Evolutionary conservation across 1,284 basidiomycete genomes (phyloP).

Genomic region (Ustilago trichophora): DNA sequence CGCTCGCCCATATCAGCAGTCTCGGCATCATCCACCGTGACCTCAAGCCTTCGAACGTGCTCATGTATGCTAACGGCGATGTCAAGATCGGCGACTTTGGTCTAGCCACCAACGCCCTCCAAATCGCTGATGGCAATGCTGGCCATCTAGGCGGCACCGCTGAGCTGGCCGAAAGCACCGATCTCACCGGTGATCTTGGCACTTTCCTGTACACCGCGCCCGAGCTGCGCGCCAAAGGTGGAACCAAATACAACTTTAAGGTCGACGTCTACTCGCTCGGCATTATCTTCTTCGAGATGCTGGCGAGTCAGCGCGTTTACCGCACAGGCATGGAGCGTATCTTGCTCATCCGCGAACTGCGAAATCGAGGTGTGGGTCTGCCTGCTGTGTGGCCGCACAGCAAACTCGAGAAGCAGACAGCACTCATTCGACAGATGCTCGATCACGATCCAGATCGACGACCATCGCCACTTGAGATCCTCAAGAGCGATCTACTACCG

Average conservation of each 20-base stretch:
- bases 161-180: constrained; percentile 72
- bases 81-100: constrained; percentile 97
- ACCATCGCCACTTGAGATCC: constrained; percentile 84
- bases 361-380: constrained; percentile 78
- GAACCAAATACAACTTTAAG: constrained; percentile 76
- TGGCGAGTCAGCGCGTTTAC: constrained; percentile 74
- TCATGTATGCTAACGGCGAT: constrained; percentile 73
- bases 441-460: constrained; percentile 84
- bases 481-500: constrained; percentile 80
- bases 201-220: constrained; percentile 93
- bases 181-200: constrained; percentile 74
- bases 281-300: constrained; percentile 98
- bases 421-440: constrained; percentile 82
- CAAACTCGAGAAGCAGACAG: constrained; percentile 70
- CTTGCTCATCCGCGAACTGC: constrained; percentile 79
- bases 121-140: constrained; percentile 51
- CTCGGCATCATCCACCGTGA: constrained; percentile 92
- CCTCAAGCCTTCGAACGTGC: constrained; percentile 63
- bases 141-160: constrained; percentile 72
- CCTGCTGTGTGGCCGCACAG: constrained; percentile 75
- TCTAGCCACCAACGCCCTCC: constrained; percentile 70
- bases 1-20: constrained; percentile 85
- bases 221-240: constrained; percentile 68
- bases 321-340: constrained; percentile 87
- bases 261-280: constrained; percentile 94